Evolutionary conservation across 2,329 filamentous ascomycete species (phyloP), one percentile per base, ranked within the genome.

Genomic region (Aureobasidium sp.): DNA sequence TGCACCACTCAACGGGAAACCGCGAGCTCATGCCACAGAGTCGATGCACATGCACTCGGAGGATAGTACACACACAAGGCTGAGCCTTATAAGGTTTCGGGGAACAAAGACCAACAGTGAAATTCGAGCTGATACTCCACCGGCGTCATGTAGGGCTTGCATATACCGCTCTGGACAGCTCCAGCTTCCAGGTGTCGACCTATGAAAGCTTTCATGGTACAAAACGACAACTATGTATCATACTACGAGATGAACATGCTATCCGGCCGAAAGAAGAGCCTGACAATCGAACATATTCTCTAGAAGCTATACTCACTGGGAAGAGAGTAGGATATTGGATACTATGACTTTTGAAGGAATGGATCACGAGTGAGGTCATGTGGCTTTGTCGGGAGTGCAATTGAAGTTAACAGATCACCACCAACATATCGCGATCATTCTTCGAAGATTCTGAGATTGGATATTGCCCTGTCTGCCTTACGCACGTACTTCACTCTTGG

Each of bases 61-160:
- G 34, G 54, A 39, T 48, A 58, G 54, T 14, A 47, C 21, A 36
- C 16, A 50, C 29, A 48, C 45, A 59, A 50, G 57, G 44, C 57
- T 59, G 44, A 59, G 44, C 44, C 27, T 45, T 34, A 41, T 42
- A 59, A 59, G 57, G 44, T 59, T 59, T 42, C 57, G 57, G 39
- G 55, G 57, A 59, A 36, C 57, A 59, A 30, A 59, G 42, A 59
- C 13, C 57, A 59, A 59, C 57, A 36, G 34, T 27, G 32, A 21
- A 44, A 21, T 21, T 21, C 13, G n/a, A 34, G n/a, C 44, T 42
- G 29, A 9, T 32, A 5, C 30, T 59, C 36, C 32, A 27, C 32
- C 32, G 39, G 51, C 53, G 53, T 57, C 53, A 57, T 57, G 32
- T 32, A 55, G 39, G 39, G 39, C 30, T 45, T 57, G 39, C 53